These are phyloP conservation scores for Malassezia dermatis DNA, from an alignment of 1,284 basidiomycete species.

Conservation along the genomic window DNA sequence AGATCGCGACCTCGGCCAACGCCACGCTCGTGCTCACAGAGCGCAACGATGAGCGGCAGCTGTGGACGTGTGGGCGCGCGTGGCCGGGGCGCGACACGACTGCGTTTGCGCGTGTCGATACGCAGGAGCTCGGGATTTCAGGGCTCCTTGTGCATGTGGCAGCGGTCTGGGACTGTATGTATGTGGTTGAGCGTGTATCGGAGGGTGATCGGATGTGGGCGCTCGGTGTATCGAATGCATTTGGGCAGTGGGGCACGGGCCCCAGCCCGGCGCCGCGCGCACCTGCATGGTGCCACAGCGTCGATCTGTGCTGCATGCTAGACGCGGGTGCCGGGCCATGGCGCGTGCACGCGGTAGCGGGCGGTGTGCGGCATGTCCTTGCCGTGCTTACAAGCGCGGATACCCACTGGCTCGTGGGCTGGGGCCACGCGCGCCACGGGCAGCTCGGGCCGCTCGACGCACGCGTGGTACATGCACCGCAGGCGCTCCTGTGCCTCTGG, in stretches of 20 bases:
- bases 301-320: neutral
- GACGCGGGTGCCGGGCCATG: neutral
- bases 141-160: neutral
- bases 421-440: conserved; percentile 17
- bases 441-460: neutral
- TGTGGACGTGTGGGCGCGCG: neutral
- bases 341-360: conserved; percentile 3
- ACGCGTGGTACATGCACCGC: neutral
- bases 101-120: neutral
- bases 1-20: neutral
- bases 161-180: conserved; percentile 12
- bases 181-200: neutral
- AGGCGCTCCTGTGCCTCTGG: neutral
- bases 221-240: conserved; percentile 1
- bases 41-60: neutral
- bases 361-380: conserved; percentile 12
- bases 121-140: neutral
- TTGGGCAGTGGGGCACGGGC: conserved; percentile 8
- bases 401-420: conserved; percentile 3
- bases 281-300: neutral
- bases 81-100: neutral
- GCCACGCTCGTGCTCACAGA: neutral
- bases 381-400: neutral
- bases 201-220: conserved; percentile 2
- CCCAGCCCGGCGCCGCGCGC: neutral